Evolutionary conservation across 2,329 filamentous ascomycete genomes (phyloP).

Genomic region (Pseudogymnoascus sp.): DNA sequence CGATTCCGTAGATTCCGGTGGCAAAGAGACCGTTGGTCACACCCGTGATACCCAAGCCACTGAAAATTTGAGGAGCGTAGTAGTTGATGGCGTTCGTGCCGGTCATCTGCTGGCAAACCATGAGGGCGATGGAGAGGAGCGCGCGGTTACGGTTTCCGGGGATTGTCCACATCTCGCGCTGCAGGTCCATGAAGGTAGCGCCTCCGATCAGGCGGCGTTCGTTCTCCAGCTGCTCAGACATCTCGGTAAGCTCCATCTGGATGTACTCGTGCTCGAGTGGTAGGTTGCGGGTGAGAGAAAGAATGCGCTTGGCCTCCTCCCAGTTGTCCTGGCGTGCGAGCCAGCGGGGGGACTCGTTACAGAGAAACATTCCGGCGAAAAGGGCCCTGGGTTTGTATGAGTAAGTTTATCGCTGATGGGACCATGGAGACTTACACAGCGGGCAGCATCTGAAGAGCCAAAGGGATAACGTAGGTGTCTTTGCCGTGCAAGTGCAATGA

Average conservation of each 20-base stretch:
- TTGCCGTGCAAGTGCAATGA: slow-evolving; percentile 40
- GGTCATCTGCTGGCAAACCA: slow-evolving; percentile 68
- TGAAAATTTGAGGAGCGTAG: slow-evolving; percentile 64
- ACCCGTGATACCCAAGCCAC: slow-evolving; percentile 51
- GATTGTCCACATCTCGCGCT: slow-evolving; percentile 55
- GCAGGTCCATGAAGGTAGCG: slow-evolving; percentile 40
- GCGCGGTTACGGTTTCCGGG: slow-evolving; percentile 56
- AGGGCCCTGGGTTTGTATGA: slow-evolving; percentile 33
- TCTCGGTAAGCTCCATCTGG: slow-evolving; percentile 39
- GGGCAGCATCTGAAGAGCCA: slow-evolving; percentile 58
- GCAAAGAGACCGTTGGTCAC: slow-evolving; percentile 58
- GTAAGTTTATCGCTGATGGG: background rate
- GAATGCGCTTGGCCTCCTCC: slow-evolving; percentile 52
- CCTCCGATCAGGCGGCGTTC: slow-evolving; percentile 45
- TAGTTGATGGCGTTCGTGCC: slow-evolving; percentile 49
- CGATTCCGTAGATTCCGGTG: slow-evolving; percentile 66
- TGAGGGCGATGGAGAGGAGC: slow-evolving; percentile 54
- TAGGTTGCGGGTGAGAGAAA: slow-evolving; percentile 46
- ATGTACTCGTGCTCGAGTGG: slow-evolving; percentile 48
- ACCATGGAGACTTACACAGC: slow-evolving; percentile 37
- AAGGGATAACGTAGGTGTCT: slow-evolving; percentile 52
- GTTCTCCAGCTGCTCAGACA: slow-evolving; percentile 38
- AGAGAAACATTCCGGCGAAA: slow-evolving; percentile 52
- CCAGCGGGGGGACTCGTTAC: slow-evolving; percentile 58
- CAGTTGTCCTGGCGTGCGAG: slow-evolving; percentile 60